Evolutionary conservation across 805 yeast genomes (phyloP).

Genomic region (Lipomyces spencermartinsiae): DNA sequence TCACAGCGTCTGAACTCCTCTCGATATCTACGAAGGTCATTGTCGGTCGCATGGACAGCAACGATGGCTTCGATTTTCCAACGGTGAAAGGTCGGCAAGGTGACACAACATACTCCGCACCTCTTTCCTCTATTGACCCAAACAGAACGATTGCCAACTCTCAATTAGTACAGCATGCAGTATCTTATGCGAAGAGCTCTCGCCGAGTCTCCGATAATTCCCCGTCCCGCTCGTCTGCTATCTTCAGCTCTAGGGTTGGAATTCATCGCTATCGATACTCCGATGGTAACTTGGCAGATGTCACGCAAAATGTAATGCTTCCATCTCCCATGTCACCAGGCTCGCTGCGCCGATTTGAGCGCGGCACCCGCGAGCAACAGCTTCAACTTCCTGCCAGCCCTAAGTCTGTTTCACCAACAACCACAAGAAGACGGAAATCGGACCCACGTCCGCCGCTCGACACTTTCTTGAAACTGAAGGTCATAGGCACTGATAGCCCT

Average conservation of each 20-base stretch:
- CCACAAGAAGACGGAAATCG: neutral
- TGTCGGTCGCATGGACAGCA: neutral
- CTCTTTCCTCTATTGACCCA: neutral
- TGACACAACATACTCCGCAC: neutral
- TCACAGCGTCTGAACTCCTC: neutral
- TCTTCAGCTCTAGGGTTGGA: neutral
- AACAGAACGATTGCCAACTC: constrained; percentile 1
- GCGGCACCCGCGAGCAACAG: neutral
- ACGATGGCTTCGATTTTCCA: neutral
- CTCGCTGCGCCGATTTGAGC: neutral
- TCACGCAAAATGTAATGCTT: neutral
- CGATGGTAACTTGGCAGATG: neutral
- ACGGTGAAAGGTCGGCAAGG: neutral
- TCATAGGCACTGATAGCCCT: neutral
- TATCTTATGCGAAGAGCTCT: neutral
- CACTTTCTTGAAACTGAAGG: neutral
- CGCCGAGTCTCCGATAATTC: neutral
- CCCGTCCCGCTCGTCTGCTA: neutral
- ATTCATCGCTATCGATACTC: neutral
- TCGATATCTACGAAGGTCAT: neutral
- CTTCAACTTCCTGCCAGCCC: constrained; percentile 2
- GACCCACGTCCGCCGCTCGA: neutral
- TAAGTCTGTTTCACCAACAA: neutral
- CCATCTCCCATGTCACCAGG: neutral
- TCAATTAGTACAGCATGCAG: neutral